A percentile compares a stretch with the other conserved stretches of the same genome.
phyloP scores from a whole-genome alignment of 192 early-diverging fungal species.

The Pecoramyces ruminantium region DNA sequence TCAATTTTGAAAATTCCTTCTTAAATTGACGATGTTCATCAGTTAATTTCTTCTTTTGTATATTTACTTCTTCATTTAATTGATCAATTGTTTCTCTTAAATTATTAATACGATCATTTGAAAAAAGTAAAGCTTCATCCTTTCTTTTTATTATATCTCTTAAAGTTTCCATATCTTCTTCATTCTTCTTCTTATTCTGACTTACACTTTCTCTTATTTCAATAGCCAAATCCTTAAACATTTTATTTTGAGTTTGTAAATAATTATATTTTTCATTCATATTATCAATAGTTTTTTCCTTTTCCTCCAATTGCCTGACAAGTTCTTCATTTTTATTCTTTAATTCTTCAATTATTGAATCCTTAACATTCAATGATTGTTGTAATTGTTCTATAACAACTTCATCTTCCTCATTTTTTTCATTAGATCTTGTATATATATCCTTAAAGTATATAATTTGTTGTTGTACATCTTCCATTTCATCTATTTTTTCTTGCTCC shows the following conservation, averaged over 20 bases:
- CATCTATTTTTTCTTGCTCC: background rate
- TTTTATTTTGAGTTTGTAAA: background rate
- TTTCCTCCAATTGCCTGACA: background rate
- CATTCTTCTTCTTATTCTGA: background rate
- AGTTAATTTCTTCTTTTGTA: background rate
- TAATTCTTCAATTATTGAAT: background rate
- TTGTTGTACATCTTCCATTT: background rate
- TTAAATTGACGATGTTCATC: background rate
- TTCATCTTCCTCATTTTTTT: background rate
- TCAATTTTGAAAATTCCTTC: background rate
- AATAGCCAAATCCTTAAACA: background rate
- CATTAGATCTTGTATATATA: background rate
- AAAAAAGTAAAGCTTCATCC: background rate
- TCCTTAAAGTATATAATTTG: background rate
- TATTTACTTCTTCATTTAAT: background rate
- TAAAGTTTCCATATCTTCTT: background rate
- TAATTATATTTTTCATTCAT: background rate
- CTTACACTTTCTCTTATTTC: background rate
- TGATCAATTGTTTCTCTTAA: background rate
- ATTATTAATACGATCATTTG: background rate
- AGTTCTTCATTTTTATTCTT: background rate
- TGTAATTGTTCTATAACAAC: background rate
- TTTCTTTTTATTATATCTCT: background rate
- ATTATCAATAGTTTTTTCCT: background rate
- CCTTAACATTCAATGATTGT: background rate